Percentiles rank a stretch among this genome's conserved stretches.
Conservation (phyloP, 441 rosid species). For the Pelargonium myrrhifolium region DNA sequence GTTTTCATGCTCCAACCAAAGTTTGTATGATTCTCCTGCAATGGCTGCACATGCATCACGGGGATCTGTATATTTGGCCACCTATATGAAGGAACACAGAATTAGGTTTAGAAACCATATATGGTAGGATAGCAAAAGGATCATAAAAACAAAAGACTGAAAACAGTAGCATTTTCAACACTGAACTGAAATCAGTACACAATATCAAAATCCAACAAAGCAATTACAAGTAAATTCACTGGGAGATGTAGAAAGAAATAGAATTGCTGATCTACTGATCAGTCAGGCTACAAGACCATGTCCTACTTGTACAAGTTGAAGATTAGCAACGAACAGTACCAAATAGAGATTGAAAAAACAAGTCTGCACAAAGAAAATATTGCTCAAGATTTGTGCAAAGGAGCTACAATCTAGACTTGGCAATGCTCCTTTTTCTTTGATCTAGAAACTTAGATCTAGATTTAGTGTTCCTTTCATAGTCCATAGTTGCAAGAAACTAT, state of each 20-base stretch:
- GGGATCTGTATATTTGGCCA: constrained; percentile 59
- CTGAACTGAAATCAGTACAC: neutral
- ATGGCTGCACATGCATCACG: constrained; percentile 84
- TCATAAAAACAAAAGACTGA: neutral
- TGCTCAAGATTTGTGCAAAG: neutral
- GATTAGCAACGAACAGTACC: neutral
- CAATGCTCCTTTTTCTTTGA: neutral
- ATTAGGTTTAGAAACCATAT: neutral
- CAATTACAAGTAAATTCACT: neutral
- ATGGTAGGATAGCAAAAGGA: constrained; percentile 6
- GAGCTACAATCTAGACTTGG: neutral
- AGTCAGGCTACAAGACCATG: neutral
- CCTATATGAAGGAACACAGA: constrained; percentile 37
- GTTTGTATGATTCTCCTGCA: constrained; percentile 85
- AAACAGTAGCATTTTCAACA: neutral
- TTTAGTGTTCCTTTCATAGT: too few relatives aligned
- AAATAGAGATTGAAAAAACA: neutral
- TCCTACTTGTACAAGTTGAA: neutral
- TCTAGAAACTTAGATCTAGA: neutral
- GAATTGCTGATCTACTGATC: neutral
- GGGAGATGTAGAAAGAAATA: neutral
- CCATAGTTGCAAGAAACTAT: too few relatives aligned
- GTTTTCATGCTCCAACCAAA: constrained; percentile 75
- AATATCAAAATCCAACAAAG: neutral
- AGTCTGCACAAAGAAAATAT: neutral